A percentile compares a stretch with the other conserved stretches of the same genome.
Conservation (phyloP, 441 rosid genomes). For the Gossypium gossypioides region DNA sequence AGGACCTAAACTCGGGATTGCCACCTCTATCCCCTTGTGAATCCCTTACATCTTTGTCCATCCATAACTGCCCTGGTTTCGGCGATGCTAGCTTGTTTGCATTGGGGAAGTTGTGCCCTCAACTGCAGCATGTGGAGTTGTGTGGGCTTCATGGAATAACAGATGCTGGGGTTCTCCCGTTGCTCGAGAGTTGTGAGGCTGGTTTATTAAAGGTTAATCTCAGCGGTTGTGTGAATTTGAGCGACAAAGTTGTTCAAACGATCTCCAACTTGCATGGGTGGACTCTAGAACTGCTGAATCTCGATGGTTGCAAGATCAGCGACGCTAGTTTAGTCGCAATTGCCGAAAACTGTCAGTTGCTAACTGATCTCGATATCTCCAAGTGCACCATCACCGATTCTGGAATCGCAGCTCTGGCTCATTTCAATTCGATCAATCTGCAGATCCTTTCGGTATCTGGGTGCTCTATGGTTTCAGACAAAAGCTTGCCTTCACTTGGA, state of each 20-base stretch:
- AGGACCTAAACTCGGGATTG: slow-evolving; percentile 36
- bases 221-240: slow-evolving; percentile 51
- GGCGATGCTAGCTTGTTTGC: slow-evolving; percentile 57
- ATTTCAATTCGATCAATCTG: slow-evolving; percentile 36
- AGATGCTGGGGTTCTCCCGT: slow-evolving; percentile 54
- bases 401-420: slow-evolving; percentile 53
- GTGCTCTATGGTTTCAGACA: slow-evolving; percentile 59
- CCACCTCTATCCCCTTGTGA: slow-evolving; percentile 31
- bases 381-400: slow-evolving; percentile 53
- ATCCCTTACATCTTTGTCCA: slow-evolving; percentile 48
- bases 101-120: slow-evolving; percentile 62
- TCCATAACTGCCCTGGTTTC: slow-evolving; percentile 78
- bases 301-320: slow-evolving; percentile 60
- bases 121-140: slow-evolving; percentile 51
- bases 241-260: slow-evolving; percentile 43
- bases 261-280: slow-evolving; percentile 49
- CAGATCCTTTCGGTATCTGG: slow-evolving; percentile 60
- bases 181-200: slow-evolving; percentile 35
- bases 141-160: slow-evolving; percentile 59
- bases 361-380: slow-evolving; percentile 72
- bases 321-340: slow-evolving; percentile 58
- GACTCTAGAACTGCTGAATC: slow-evolving; percentile 63
- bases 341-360: slow-evolving; percentile 55
- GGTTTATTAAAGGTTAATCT: slow-evolving; percentile 70
- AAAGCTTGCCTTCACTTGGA: slow-evolving; percentile 40